Conservation (phyloP, 495 filamentous ascomycete genomes). For the Astrothelium subdiscretum region DNA sequence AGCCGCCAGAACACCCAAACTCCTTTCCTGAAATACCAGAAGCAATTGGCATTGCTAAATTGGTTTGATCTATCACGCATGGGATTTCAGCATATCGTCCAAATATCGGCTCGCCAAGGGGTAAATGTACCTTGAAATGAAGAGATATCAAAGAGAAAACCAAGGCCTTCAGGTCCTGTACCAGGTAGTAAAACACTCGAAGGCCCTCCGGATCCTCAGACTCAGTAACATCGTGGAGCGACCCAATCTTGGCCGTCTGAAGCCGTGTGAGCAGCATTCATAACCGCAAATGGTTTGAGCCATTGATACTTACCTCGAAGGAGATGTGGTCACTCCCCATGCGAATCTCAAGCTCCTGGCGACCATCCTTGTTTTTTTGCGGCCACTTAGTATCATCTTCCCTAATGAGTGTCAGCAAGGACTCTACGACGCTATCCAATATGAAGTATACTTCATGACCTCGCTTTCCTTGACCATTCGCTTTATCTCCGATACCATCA, state of each 20-base stretch:
- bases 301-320: conserved; percentile 59
- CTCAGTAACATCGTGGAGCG: conserved; percentile 90
- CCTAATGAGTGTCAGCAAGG: conserved; percentile 34
- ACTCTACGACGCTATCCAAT: neutral
- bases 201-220: conserved; percentile 93
- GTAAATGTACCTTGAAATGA: conserved; percentile 73
- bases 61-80: conserved; percentile 25
- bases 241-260: conserved; percentile 97
- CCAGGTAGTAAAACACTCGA: conserved; percentile 98
- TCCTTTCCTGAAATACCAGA: neutral
- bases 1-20: too few relatives aligned
- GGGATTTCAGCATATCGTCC: neutral
- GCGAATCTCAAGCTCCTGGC: conserved; percentile 92
- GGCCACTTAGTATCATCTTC: conserved; percentile 99
- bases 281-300: neutral
- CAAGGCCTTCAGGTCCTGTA: conserved; percentile 93
- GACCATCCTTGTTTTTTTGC: conserved; percentile 97
- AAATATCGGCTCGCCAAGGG: neutral
- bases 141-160: conserved; percentile 93
- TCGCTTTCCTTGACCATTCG: conserved; percentile 95
- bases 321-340: conserved; percentile 94
- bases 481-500: conserved; percentile 92
- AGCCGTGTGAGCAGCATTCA: conserved; percentile 1
- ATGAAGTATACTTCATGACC: conserved; percentile 72
- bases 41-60: conserved; percentile 10